phyloP scores from a whole-genome alignment of 768 basidiomycete species.

The Tylopilus plumbeoviolaceoides region DNA sequence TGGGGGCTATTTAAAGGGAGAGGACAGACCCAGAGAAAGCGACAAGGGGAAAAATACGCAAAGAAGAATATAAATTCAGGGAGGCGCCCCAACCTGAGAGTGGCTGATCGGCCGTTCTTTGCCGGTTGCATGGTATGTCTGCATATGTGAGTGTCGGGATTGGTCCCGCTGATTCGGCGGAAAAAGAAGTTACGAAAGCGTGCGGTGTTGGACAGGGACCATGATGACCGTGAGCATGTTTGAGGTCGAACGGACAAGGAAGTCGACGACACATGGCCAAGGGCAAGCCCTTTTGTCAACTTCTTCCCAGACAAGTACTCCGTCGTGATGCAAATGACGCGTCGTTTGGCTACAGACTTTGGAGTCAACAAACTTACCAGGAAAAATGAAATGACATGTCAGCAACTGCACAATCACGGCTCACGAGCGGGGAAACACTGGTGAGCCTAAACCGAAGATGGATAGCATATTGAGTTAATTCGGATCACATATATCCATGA shows the following conservation, averaged over 20 bases:
- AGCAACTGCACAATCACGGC: slow-evolving; percentile 11
- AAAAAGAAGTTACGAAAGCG: background rate
- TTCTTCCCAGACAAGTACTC: background rate
- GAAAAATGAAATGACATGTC: slow-evolving; percentile 1
- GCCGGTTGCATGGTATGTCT: slow-evolving; percentile 1
- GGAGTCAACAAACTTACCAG: slow-evolving; percentile 13
- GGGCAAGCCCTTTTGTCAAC: background rate
- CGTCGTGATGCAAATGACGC: background rate
- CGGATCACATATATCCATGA: slow-evolving; percentile 9
- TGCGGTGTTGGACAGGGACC: background rate
- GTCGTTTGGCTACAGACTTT: slow-evolving; percentile 15
- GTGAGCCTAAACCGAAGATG: background rate
- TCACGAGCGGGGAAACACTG: slow-evolving; percentile 4
- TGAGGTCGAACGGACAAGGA: background rate
- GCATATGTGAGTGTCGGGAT: too few relatives aligned
- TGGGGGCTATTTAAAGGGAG: background rate
- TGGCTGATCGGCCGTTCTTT: slow-evolving; percentile 2
- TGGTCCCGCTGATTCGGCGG: background rate
- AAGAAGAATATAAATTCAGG: background rate
- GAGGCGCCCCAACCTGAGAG: background rate
- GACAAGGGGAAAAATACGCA: background rate
- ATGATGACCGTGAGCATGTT: background rate
- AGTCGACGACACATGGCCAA: background rate
- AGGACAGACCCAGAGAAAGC: background rate
- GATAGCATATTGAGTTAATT: slow-evolving; percentile 5